Base-by-base conservation (phyloP, 108 stramenopile species). In the Epithemia pelagica region DNA sequence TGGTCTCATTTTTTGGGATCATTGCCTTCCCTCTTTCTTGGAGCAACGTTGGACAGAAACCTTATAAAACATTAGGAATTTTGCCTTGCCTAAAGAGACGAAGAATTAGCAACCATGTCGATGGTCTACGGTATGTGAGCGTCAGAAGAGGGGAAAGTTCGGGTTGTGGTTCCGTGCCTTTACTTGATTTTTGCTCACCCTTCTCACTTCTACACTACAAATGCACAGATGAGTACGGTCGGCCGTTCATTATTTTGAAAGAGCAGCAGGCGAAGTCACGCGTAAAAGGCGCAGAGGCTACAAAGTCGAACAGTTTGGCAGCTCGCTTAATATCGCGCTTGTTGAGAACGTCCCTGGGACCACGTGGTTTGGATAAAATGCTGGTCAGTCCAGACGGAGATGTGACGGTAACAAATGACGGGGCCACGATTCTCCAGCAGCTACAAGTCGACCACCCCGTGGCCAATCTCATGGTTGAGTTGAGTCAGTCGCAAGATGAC, bases 141-240 rank as follows among this genome's bases (percentile, higher is more conserved):
- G n/a, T n/a, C n/a, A n/a, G n/a, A n/a, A n/a, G n/a, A n/a, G n/a
- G n/a, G n/a, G n/a, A n/a, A n/a, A n/a, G n/a, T n/a, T n/a, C n/a
- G n/a, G n/a, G n/a, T n/a, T n/a, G n/a, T n/a, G n/a, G n/a, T n/a
- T n/a, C n/a, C n/a, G n/a, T n/a, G n/a, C n/a, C n/a, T n/a, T n/a
- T n/a, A n/a, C n/a, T n/a, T n/a, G n/a, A n/a, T n/a, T n/a, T n/a
- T n/a, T n/a, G n/a, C n/a, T n/a, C n/a, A n/a, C n/a, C n/a, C n/a
- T n/a, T n/a, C n/a, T n/a, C n/a, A n/a, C n/a, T 8, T 37, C n/a
- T n/a, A n/a, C n/a, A n/a, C n/a, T n/a, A n/a, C n/a, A n/a, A n/a
- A n/a, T n/a, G n/a, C n/a, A n/a, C 33, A 88, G 99, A 99, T 86
- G 99, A 99, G 86, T 99, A 98, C 84, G 99, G 99, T n/a, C 79